Evolutionary conservation across 352 stramenopile genomes (phyloP), one percentile per base, ranked within the genome.

Genomic region (Globisporangium irregulare): DNA sequence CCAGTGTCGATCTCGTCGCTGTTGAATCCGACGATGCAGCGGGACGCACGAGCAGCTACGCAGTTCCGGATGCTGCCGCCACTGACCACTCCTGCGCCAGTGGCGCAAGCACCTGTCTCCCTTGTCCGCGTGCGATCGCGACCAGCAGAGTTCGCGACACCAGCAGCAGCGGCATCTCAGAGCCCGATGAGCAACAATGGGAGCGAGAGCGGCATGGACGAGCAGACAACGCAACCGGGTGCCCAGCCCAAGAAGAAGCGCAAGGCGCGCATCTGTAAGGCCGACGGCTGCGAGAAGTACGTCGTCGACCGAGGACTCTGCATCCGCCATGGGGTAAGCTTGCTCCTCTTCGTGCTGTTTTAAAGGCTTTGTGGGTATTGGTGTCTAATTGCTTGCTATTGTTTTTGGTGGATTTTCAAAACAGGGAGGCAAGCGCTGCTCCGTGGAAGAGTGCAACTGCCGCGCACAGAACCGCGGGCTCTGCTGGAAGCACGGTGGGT

Each of bases 401-500:
- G 18, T 25, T 61, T 27, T 29, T 27, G 15, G 20, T 48, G 4
- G 27, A 14, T 29, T 8, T 20, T 9, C 15, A 20, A 32, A 29
- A 38, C 5, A 79, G 72, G 76, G 76, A 12, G 76, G 76, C 38
- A 83, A 83, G 67, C 73, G 74, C 12, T 83, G 76, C 65, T 73
- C 73, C 14, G 72, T 79, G 43, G 75, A 78, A 25, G 73, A 66
- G 7, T 81, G 75, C 66, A 75, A 77, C 57, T 79, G 73, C 46
- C 67, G 75, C n/a, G 75, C 75, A 0, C 73, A 81, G 60, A 79
- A 81, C 57, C 73, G 70, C 57, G 75, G 75, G 7, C 58, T 79
- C 10, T 81, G 75, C 32, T 81, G 75, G 75, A 81, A 81, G 46
- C 75, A 81, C 59, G 78, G 78, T 29, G 80, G 80, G 24, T 89